Evolutionary conservation across 2,329 filamentous ascomycete species (phyloP).

Genomic region (Colletotrichum sp.): DNA sequence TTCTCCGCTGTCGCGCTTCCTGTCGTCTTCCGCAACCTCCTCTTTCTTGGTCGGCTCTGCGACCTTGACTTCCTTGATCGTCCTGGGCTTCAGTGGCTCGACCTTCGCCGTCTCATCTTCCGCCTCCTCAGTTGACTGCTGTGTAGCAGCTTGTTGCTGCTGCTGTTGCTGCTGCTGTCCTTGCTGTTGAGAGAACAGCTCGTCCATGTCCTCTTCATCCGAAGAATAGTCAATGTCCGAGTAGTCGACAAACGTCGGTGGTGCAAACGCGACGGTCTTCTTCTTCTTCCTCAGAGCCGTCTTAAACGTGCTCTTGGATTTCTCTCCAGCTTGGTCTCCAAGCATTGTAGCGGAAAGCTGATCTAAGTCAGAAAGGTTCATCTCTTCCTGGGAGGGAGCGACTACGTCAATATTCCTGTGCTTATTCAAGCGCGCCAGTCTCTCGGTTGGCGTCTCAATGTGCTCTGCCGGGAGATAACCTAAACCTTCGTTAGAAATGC

Average conservation of each 20-base stretch:
- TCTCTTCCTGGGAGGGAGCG: constrained; percentile 4
- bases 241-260: constrained; percentile 87
- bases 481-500: constrained; percentile 41
- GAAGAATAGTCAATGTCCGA: constrained; percentile 86
- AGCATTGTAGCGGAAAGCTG: constrained; percentile 68
- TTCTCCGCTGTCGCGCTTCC: constrained; percentile 66
- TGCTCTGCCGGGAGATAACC: constrained; percentile 97
- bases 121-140: constrained; percentile 33
- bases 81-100: constrained; percentile 57
- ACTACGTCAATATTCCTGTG: constrained; percentile 96
- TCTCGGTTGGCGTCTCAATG: constrained; percentile 96
- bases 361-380: constrained; percentile 30
- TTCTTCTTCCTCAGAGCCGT: constrained; percentile 83
- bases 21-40: constrained; percentile 39
- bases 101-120: constrained; percentile 60
- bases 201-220: constrained; percentile 70
- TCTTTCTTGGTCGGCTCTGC: constrained; percentile 31
- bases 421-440: constrained; percentile 92
- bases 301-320: constrained; percentile 81
- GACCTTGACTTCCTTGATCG: constrained; percentile 42
- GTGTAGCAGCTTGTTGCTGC: constrained; percentile 27
- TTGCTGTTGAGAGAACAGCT: constrained; percentile 41
- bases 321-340: constrained; percentile 66
- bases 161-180: constrained; percentile 34
- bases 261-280: constrained; percentile 86